Conservation (phyloP, 1,284 basidiomycete species). For the Sanguinoderma infundibulare region DNA sequence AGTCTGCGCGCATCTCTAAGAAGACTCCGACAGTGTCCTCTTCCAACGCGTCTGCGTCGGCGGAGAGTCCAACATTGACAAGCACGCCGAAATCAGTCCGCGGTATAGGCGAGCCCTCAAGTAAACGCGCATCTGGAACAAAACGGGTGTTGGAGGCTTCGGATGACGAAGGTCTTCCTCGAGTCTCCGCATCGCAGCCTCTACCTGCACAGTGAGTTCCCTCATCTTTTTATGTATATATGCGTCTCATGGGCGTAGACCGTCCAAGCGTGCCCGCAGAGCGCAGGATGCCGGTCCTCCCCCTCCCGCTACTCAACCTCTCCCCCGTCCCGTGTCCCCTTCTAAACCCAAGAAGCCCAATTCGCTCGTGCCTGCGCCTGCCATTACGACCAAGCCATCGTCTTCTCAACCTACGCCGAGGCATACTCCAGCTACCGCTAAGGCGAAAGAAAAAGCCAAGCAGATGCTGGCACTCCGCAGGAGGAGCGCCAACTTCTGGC, state of each 20-base stretch:
- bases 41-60: neutral
- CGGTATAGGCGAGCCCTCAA: neutral
- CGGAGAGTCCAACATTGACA: neutral
- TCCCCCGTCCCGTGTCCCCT: neutral
- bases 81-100: neutral
- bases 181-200: constrained; percentile 1
- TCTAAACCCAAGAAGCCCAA: neutral
- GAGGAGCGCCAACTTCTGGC: constrained; percentile 36
- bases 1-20: neutral
- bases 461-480: neutral
- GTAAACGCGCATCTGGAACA: neutral
- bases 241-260: neutral
- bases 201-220: neutral
- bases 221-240: neutral
- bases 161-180: neutral
- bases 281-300: neutral
- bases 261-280: constrained; percentile 11
- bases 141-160: constrained; percentile 2
- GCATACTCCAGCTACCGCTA: neutral
- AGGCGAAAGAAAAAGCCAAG: constrained; percentile 5
- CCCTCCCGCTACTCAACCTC: constrained; percentile 11
- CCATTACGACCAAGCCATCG: neutral
- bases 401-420: neutral
- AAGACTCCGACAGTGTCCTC: neutral
- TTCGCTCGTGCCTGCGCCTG: neutral